These are phyloP conservation scores for Straminergon stramineum DNA, from an alignment of 225 moss, liverwort and hornwort genomes.

Conservation along the genomic window DNA sequence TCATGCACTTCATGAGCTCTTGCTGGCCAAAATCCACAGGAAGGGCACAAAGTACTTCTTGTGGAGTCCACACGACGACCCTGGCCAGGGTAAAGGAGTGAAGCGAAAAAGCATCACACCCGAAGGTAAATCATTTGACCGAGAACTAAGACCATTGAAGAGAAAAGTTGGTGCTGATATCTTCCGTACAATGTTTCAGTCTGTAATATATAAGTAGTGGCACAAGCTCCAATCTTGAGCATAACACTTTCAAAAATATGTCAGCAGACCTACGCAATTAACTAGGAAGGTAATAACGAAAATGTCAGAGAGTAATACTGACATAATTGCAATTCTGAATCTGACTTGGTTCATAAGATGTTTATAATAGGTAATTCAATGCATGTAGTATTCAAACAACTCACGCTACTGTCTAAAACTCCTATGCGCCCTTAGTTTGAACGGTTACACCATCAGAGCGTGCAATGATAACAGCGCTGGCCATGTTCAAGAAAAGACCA, in stretches of 20 bases:
- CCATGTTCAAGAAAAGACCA: conserved; percentile 85
- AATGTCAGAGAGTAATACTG: conserved; percentile 10
- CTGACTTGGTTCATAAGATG: not conserved
- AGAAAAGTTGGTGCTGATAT: not conserved
- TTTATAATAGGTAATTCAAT: not conserved
- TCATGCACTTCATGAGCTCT: not conserved
- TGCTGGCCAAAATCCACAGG: not conserved
- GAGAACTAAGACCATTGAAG: not conserved
- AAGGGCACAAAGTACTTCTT: not conserved
- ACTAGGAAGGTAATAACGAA: not conserved
- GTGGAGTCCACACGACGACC: not conserved
- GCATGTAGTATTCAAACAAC: not conserved
- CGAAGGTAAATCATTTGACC: not conserved
- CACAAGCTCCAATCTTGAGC: not conserved
- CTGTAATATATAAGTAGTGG: not conserved
- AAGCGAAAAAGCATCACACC: not conserved
- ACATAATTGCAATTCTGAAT: not conserved
- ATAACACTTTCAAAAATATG: not conserved
- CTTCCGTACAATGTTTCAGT: not conserved
- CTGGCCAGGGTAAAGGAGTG: not conserved
- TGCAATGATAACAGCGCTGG: conserved; percentile 76
- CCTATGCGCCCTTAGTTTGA: conserved; percentile 41
- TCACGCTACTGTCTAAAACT: not conserved
- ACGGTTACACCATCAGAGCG: conserved; percentile 66
- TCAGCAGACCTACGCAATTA: not conserved